A percentile compares a stretch with the other conserved stretches of the same genome.
Conservation (phyloP, 257 asterid species). For the Nicotiana noctiflora region DNA sequence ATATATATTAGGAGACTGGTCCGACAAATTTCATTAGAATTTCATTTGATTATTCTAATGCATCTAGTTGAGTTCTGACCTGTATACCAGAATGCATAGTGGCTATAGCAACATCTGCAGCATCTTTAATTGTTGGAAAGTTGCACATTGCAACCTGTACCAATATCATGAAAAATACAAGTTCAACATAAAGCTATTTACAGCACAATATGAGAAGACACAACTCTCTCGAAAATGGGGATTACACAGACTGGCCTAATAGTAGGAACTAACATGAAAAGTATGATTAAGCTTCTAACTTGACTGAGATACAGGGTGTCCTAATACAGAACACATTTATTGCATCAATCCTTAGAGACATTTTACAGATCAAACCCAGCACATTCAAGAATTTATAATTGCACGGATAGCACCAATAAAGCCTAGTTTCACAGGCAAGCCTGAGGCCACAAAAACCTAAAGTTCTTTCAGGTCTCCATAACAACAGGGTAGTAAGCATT, state of each 20-base stretch:
- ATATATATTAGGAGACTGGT: not conserved
- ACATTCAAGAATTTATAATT: not conserved
- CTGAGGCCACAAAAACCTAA: not conserved
- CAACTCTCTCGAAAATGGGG: not conserved
- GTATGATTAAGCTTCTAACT: not conserved
- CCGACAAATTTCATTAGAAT: not conserved
- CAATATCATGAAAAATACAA: not conserved
- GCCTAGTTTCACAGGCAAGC: not conserved
- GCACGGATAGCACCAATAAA: not conserved
- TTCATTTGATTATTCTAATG: not conserved
- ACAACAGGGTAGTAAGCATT: not conserved
- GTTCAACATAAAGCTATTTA: too few relatives aligned
- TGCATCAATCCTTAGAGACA: not conserved
- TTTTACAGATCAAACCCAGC: not conserved
- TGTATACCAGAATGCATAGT: slow-evolving; percentile 92
- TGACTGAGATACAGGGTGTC: not conserved
- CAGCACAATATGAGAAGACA: not conserved
- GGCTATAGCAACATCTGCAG: slow-evolving; percentile 95
- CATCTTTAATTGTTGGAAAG: slow-evolving; percentile 92
- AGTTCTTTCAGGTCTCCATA: not conserved
- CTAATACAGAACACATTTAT: not conserved
- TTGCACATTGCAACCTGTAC: slow-evolving; percentile 93
- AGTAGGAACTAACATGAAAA: not conserved
- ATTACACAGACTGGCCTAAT: not conserved
- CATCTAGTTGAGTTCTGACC: slow-evolving; percentile 35